Evolutionary conservation across 345 rosid species (phyloP).

Genomic region (Geranium rotundifolium): DNA sequence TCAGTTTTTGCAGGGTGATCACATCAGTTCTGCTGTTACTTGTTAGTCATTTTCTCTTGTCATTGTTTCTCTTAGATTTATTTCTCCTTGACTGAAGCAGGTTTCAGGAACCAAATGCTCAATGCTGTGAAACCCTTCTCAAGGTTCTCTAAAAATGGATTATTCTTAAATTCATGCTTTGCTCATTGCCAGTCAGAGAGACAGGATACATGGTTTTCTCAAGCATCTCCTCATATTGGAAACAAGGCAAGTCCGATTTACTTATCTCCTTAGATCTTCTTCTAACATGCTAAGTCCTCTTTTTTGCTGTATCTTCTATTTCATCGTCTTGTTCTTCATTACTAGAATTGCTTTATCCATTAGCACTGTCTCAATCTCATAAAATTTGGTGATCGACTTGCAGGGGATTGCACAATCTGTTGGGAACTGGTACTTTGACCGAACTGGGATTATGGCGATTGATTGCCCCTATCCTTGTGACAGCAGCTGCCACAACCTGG

Average conservation of each 20-base stretch:
- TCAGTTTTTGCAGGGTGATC: conserved; percentile 33
- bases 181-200: conserved; percentile 50
- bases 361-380: neutral
- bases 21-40: neutral
- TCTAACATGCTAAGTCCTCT: neutral
- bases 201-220: conserved; percentile 48
- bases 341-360: neutral
- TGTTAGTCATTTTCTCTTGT: neutral
- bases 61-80: neutral
- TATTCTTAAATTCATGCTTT: conserved; percentile 47
- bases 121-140: conserved; percentile 26
- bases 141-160: conserved; percentile 24
- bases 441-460: conserved; percentile 17
- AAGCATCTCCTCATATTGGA: conserved; percentile 28
- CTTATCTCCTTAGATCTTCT: neutral
- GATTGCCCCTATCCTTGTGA: conserved; percentile 53
- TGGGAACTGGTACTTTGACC: conserved; percentile 44
- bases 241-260: conserved; percentile 23
- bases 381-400: neutral
- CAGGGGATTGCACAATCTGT: conserved; percentile 45
- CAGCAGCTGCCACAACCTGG: conserved; percentile 39
- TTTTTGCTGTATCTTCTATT: no score
- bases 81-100: conserved; percentile 17
- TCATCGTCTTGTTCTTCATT: neutral
- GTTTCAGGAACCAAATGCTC: conserved; percentile 41